phyloP scores from a whole-genome alignment of 192 early-diverging fungal genomes.

The Chytriomyces hyalinus region DNA sequence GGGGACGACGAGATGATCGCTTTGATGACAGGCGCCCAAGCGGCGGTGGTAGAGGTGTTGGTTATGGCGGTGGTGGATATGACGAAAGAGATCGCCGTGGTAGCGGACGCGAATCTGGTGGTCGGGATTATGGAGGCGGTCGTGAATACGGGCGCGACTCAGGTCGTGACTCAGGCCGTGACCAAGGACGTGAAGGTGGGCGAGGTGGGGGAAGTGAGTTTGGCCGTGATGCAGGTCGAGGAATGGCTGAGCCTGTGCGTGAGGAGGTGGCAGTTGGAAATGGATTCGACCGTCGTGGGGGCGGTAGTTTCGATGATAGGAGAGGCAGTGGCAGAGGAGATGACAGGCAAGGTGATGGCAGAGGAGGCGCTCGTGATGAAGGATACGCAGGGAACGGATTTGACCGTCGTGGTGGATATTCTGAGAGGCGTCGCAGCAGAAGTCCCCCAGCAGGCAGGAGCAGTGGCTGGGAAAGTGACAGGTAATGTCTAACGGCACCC shows the following conservation, averaged over 20 bases:
- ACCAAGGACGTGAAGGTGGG: slow-evolving; percentile 17
- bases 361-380: slow-evolving; percentile 47
- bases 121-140: slow-evolving; percentile 43
- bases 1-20: slow-evolving; percentile 28
- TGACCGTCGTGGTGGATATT: slow-evolving; percentile 45
- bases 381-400: slow-evolving; percentile 56
- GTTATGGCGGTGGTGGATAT: slow-evolving; percentile 40
- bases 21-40: slow-evolving; percentile 25
- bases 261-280: neutral
- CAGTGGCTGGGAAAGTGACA: neutral
- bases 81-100: slow-evolving; percentile 54
- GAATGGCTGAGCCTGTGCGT: too few species aligned
- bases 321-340: slow-evolving; percentile 33
- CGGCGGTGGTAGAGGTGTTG: slow-evolving; percentile 41
- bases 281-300: slow-evolving; percentile 21
- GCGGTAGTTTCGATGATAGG: slow-evolving; percentile 11
- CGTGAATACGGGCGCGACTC: neutral
- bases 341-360: slow-evolving; percentile 31
- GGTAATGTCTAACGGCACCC: neutral
- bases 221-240: neutral
- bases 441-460: slow-evolving; percentile 8
- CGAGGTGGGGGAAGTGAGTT: neutral
- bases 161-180: slow-evolving; percentile 20
- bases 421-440: slow-evolving; percentile 23
- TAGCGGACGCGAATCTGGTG: slow-evolving; percentile 47